Evolutionary conservation across 1,284 basidiomycete genomes (phyloP).

Genomic region (Microbotryum silenes-acaulis): DNA sequence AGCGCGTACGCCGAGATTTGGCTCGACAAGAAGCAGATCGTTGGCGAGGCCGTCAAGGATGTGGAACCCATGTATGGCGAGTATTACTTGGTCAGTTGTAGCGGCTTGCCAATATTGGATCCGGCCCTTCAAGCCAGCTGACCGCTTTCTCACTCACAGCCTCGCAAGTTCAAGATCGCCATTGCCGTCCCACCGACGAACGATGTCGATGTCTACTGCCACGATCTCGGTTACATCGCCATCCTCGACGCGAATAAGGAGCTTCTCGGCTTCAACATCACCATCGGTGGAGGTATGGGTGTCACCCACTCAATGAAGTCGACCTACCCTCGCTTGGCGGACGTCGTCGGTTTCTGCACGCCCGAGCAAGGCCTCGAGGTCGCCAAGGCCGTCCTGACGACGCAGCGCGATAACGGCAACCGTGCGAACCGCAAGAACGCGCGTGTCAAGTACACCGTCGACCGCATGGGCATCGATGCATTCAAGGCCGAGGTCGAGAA

Average conservation of each 20-base stretch:
- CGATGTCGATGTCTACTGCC: conserved; percentile 83
- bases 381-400: conserved; percentile 87
- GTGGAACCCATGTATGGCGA: conserved; percentile 94
- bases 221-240: conserved; percentile 74
- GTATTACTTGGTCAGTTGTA: conserved; percentile 89
- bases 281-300: conserved; percentile 85
- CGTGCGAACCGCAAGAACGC: conserved; percentile 76
- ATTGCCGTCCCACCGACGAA: conserved; percentile 95
- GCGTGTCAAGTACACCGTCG: conserved; percentile 68
- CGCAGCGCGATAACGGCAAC: conserved; percentile 94
- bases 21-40: conserved; percentile 92
- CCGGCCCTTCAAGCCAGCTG: neutral
- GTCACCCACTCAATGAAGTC: conserved; percentile 98
- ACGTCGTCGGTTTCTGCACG: conserved; percentile 86
- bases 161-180: conserved; percentile 85
- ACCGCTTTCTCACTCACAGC: conserved; percentile 5
- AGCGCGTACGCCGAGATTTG: conserved; percentile 98
- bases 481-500: conserved; percentile 90
- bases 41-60: conserved; percentile 83
- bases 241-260: conserved; percentile 49
- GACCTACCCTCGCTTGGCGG: conserved; percentile 87
- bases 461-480: conserved; percentile 76
- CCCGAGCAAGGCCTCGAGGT: conserved; percentile 77
- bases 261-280: conserved; percentile 44
- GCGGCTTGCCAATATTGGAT: neutral